Base-by-base conservation (phyloP, 257 asterid species). In the Jasminum sambac region DNA sequence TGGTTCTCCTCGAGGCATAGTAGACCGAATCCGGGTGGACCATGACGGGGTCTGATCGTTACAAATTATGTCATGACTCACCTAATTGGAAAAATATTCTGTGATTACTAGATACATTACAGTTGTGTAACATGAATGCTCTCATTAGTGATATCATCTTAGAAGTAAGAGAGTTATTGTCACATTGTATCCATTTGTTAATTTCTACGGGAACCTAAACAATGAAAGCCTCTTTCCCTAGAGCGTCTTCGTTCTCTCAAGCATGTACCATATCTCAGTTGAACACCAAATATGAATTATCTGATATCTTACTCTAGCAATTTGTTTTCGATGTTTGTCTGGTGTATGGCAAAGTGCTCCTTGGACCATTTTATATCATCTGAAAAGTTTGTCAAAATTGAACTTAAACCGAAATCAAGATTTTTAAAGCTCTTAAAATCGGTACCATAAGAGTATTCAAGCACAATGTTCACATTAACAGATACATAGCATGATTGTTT, bases 301-400 rank as follows among this genome's bases (percentile, higher is more conserved):
- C 19, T 26, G 62, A 46, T 26, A 58, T 60, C 12, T 70, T 21
- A 50, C 36, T 39, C 36, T 11, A 63, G 50, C 46, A n/a, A 70
- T 70, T 37, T 60, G 12, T 58, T 34, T 26, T 11, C 11, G 3
- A n/a, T 11, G 30, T 70, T 26, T 9, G 0, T 52, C 26, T 52
- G 23, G 13, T 70, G 41, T n/a, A 25, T 70, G 40, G 59, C 6
- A 14, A 16, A 26, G 11, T 7, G 23, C 40, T 26, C 40, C 58
- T 5, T n/a, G 44, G 10, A 16, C 19, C 6, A 13, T 70, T 40
- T 40, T 11, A 9, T 57, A 21, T 13, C 41, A 25, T 36, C 61
- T 43, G 8, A 46, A 46, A 16, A 19, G n/a, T 52, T 7, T 52
- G 26, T 52, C 30, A 7, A 19, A 52, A n/a, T 19, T 52, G 60